Conservation (phyloP, 805 yeast species). For the Sugiyamaella floridensis region DNA sequence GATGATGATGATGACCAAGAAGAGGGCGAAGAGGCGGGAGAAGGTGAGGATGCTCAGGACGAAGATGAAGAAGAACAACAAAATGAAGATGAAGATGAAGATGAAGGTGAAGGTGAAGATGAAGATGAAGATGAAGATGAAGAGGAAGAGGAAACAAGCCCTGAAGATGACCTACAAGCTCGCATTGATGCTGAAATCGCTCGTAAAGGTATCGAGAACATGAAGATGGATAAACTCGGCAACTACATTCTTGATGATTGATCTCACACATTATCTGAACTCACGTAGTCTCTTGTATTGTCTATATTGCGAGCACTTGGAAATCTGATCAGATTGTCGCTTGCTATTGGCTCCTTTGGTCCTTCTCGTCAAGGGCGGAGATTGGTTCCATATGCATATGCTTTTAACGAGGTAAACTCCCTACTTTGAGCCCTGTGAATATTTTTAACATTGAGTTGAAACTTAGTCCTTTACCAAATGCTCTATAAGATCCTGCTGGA, state of each 20-base stretch:
- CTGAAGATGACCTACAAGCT: conserved; percentile 28
- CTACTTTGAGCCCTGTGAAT: not conserved
- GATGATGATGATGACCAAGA: conserved; percentile 40
- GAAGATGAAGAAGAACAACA: conserved; percentile 30
- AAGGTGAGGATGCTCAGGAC: conserved; percentile 26
- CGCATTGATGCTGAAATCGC: conserved; percentile 33
- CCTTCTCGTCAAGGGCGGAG: no score
- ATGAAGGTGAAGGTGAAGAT: conserved; percentile 22
- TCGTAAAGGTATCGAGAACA: conserved; percentile 33
- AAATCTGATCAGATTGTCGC: not conserved
- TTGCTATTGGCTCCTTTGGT: not conserved
- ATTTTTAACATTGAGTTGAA: not conserved
- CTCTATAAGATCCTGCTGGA: conserved; percentile 20
- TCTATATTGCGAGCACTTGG: not conserved
- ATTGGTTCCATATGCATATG: not conserved
- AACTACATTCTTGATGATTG: conserved; percentile 58
- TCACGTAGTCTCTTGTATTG: no score
- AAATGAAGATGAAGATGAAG: conserved; percentile 26
- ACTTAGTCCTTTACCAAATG: conserved; percentile 20
- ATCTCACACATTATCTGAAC: not conserved
- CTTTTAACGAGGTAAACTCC: not conserved
- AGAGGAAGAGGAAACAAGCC: conserved; percentile 17
- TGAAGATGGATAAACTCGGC: conserved; percentile 77
- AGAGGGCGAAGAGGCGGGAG: conserved; percentile 34
- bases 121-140: conserved; percentile 11